Evolutionary conservation across 1,284 basidiomycete species (phyloP), one percentile per base, ranked within the genome.

Genomic region (Fomitopsis palustris): DNA sequence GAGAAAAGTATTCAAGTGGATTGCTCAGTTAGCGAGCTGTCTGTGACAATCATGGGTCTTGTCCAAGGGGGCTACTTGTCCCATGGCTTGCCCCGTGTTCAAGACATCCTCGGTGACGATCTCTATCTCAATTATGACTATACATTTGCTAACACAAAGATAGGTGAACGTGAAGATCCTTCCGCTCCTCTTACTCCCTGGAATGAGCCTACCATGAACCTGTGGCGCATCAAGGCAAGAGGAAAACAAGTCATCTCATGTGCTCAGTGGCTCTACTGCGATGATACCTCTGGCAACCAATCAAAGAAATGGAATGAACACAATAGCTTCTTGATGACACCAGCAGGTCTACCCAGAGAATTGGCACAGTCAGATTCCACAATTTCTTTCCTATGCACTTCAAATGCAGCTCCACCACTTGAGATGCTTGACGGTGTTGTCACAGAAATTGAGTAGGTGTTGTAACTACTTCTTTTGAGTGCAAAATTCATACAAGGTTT

Each of bases 391-490:
- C 59, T 79, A 0, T 68, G 63, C 2, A 79, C 77, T 1, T 80
- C 78, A 1, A 78, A 79, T 54, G 60, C 70, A 33, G 75, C 78
- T 0, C 67, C 75, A 0, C 77, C 75, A 0, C 66, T 80, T 0
- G 77, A 78, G 33, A 56, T 56, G 55, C 43, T 56, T 8, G 55
- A 88, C 67, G 84, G 87, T 62, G 86, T 85, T 37, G 85, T 89
- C 81, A 82, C 81, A 5, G 85, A 87, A 74, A 82, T 83, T 9
- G 51, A 53, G 53, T 53, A 17, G 16, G 49, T 35, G 19, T 42
- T 21, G 8, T 19, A 3, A 8, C 4, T 19, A 21, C 17, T 12
- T 33, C 6, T 33, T 33, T 5, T 33, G n/a, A n/a, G n/a, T n/a
- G n/a, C n/a, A n/a, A n/a, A 5, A n/a, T 42, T 17, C 16, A 19